Base-by-base conservation (phyloP, 169 alveolate species). In the Ichthyophthirius multifiliis region DNA sequence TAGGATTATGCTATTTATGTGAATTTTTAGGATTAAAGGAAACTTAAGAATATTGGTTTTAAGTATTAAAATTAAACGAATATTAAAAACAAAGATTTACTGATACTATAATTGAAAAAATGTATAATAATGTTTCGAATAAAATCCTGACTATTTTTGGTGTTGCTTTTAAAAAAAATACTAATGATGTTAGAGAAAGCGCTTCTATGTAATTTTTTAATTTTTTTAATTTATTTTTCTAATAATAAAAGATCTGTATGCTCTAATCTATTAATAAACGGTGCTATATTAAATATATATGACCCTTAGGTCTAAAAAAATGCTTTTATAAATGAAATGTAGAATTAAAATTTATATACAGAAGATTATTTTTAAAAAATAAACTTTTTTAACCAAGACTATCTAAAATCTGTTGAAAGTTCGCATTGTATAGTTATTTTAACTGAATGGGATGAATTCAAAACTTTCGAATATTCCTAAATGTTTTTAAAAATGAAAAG, bases 381-480 rank as follows among this genome's bases (percentile, higher is more conserved):
- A 55, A 85, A 88, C 18, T 48, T 83, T 47, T 76, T 48, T 47
- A 43, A 80, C 6, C 88, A 83, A 65, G 81, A 90, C 13, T 73
- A 88, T 27, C 79, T 75, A 15, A 96, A 96, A 1, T 86, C 85
- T 32, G 5, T 23, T n/a, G 43, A 77, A 31, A 90, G 81, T 27
- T 83, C 96, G 12, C 90, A 85, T 74, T 96, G 97, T 5, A 87
- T 96, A 30, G 92, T 95, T 4, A 86, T 96, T 62, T 89, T 94
- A 34, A 96, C 98, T 7, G 99, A 96, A 83, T 96, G 98, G 99
- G 98, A 94, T 44, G 92, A 83, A 35, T 82, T 87, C 84, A 76
- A 55, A 64, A 76, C 79, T 7, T 46, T 71, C 7, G 87, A 92
- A 75, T 91, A 83, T 35, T 63, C 79, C 23, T 35, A 64, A 13